A percentile compares a stretch with the other conserved stretches of the same genome.
Conservation (phyloP, 257 asterid species). For the Anisodus tanguticus region DNA sequence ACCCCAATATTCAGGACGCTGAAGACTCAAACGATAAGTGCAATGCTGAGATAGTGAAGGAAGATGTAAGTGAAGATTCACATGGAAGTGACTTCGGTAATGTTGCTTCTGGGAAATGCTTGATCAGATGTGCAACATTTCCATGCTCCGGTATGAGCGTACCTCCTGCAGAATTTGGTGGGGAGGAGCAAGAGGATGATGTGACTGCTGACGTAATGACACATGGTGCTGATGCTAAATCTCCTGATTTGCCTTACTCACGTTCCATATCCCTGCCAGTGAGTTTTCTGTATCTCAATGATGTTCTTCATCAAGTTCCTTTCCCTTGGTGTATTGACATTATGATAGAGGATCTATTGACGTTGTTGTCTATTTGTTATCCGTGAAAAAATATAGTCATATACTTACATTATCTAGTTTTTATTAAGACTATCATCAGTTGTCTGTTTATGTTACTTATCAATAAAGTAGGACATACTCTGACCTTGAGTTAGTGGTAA, state of each 20-base stretch:
- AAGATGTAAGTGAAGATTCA: constrained; percentile 34
- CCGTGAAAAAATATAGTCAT: constrained; percentile 19
- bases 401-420: constrained; percentile 1
- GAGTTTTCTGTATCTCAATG: constrained; percentile 35
- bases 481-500: not conserved
- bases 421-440: not conserved
- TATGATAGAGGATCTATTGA: not conserved
- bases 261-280: constrained; percentile 43
- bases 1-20: constrained; percentile 33
- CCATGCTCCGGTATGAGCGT: constrained; percentile 23
- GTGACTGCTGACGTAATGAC: constrained; percentile 29
- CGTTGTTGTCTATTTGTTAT: constrained; percentile 11
- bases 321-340: constrained; percentile 9
- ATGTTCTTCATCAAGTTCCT: too few species aligned
- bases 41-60: constrained; percentile 29
- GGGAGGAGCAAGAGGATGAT: not conserved
- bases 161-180: constrained; percentile 28
- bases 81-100: constrained; percentile 9
- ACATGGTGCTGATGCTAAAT: constrained; percentile 30
- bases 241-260: constrained; percentile 36
- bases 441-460: not conserved
- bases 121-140: constrained; percentile 35
- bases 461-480: not conserved
- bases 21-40: constrained; percentile 31
- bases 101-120: constrained; percentile 32